These are phyloP conservation scores for Ambrosiella cleistominuta DNA, from an alignment of 2,329 filamentous ascomycete genomes.

Conservation along the genomic window DNA sequence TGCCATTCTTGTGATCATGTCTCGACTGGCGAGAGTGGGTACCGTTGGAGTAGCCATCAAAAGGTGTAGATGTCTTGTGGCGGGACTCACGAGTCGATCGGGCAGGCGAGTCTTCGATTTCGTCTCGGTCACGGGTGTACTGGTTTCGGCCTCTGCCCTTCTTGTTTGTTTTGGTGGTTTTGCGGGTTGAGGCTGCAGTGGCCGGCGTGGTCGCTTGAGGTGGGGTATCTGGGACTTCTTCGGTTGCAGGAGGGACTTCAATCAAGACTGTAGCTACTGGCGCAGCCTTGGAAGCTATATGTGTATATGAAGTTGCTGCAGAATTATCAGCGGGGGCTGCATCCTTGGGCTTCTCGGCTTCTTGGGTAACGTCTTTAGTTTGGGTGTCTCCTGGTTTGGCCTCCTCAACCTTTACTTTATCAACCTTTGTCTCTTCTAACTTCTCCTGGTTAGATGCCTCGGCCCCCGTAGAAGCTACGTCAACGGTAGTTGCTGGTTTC, in stretches of 20 bases:
- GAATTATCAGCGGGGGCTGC: neutral
- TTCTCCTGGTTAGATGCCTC: no score
- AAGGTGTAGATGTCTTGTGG: slow-evolving; percentile 4
- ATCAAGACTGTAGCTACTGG: neutral
- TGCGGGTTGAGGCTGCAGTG: slow-evolving; percentile 32
- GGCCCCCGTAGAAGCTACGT: no score
- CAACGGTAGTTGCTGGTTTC: no score
- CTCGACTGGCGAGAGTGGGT: slow-evolving; percentile 8
- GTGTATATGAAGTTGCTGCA: neutral
- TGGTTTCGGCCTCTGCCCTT: slow-evolving; percentile 62
- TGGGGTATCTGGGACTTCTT: slow-evolving; percentile 15
- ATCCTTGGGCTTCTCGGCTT: neutral
- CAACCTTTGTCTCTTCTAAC: no score
- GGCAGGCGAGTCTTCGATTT: slow-evolving; percentile 38
- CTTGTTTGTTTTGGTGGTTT: slow-evolving; percentile 41
- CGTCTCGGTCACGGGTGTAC: slow-evolving; percentile 61
- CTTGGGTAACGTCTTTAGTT: neutral
- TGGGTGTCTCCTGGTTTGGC: neutral
- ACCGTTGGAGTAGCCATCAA: neutral
- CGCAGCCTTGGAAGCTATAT: neutral
- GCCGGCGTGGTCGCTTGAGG: slow-evolving; percentile 23
- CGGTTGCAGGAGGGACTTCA: neutral
- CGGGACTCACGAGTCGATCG: slow-evolving; percentile 32
- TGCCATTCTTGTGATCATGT: slow-evolving; percentile 20
- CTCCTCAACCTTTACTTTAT: neutral